These are phyloP conservation scores for Tetrapyrgos nigripes DNA, from an alignment of 1,284 basidiomycete genomes.

Conservation along the genomic window DNA sequence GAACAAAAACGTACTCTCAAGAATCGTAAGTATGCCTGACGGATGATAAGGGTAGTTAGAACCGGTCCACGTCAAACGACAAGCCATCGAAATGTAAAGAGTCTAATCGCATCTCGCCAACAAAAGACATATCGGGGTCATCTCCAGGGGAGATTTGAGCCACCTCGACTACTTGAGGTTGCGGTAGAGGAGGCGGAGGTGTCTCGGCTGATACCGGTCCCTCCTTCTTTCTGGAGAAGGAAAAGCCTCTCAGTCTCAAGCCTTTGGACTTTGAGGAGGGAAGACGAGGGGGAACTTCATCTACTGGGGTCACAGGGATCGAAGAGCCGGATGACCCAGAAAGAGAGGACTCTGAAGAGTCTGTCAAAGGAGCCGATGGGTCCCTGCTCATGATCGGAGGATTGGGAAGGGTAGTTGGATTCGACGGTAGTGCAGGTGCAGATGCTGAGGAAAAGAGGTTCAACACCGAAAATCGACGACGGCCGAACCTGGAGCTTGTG, in stretches of 20 bases:
- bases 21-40: neutral
- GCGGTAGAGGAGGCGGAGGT: neutral
- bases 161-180: neutral
- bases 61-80: conserved; percentile 52
- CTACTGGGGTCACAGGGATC: conserved; percentile 17
- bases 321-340: conserved; percentile 15
- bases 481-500: conserved; percentile 4
- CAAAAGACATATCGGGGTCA: conserved; percentile 29
- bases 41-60: conserved; percentile 20
- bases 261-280: neutral
- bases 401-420: neutral
- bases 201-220: neutral
- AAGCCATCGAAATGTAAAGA: conserved; percentile 60
- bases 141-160: neutral
- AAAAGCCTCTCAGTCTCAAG: conserved; percentile 13
- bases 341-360: neutral
- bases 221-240: conserved; percentile 9
- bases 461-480: conserved; percentile 22
- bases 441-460: conserved; percentile 16
- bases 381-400: conserved; percentile 13
- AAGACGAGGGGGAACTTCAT: conserved; percentile 8
- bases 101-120: conserved; percentile 53
- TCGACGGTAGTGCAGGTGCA: conserved; percentile 4
- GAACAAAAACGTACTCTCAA: neutral
- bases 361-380: conserved; percentile 14